Base-by-base conservation (phyloP, 2,329 filamentous ascomycete species). In the Diaporthe eres region DNA sequence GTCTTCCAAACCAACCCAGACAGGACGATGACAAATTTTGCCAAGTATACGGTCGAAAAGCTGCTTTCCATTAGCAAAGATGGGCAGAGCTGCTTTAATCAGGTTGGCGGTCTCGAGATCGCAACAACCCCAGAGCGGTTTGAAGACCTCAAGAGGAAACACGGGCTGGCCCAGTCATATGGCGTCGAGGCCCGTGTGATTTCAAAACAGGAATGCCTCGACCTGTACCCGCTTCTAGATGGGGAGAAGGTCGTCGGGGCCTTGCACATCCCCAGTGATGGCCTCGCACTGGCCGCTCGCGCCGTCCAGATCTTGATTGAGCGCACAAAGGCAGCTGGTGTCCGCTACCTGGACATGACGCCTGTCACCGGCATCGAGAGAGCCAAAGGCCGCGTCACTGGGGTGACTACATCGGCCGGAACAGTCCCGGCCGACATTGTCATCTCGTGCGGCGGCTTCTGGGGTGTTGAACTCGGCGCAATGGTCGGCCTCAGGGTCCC, bases 361-460 rank as follows among this genome's bases (percentile, higher is more conserved):
- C 83, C 87, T 0, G 91, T 93, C 2, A 92, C 88, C 2, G 90
- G 87, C 1, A 90, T 93, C 71, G 86, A 90, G 73, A 85, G 86
- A 77, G 79, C 81, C 0, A 80, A 86, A 9, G 86, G 87, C 25
- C 85, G 82, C 3, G 90, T 92, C 17, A 92, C 90, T 0, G 90
- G 91, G 2, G 91, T 92, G 0, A 82, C 77, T 1, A 92, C 90
- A 0, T 82, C 85, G 1, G 82, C 82, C 5, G 87, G 87, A 31
- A 86, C 80, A 0, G 85, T 92, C 28, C 83, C 88, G 0, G 91
- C 91, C 0, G 91, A 93, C 73, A 89, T 92, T 34, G 85, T 92
- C 70, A 82, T 93, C 51, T 92, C 90, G 2, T 93, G 91, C 77
- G 91, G 90, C 9, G 91, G 91, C 0, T 91, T 93, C 81, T 93